These are phyloP conservation scores for Fraxinus platypoda DNA, from an alignment of 305 asterid genomes.

Conservation along the genomic window DNA sequence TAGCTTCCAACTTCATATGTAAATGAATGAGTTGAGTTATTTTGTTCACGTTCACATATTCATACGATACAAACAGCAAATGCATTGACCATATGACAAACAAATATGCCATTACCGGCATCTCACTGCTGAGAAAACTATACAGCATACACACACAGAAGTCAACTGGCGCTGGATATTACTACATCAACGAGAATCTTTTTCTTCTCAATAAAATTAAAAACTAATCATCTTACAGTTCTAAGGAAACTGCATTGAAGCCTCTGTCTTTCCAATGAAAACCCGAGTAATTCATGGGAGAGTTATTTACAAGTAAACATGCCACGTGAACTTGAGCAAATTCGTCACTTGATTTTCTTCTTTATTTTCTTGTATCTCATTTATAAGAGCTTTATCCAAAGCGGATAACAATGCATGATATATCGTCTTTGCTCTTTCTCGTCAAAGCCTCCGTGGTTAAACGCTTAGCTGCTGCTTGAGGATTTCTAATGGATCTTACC, in stretches of 20 bases:
- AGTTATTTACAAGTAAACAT: slow-evolving; percentile 20
- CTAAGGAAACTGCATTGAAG: slow-evolving; percentile 9
- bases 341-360: background rate
- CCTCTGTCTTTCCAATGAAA: slow-evolving; percentile 20
- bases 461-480: slow-evolving; percentile 77
- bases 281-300: slow-evolving; percentile 22
- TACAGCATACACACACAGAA: background rate
- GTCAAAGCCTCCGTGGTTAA: slow-evolving; percentile 67
- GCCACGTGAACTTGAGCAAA: background rate
- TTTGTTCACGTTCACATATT: background rate
- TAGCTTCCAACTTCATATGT: background rate
- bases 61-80: background rate
- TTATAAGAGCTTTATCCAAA: slow-evolving; percentile 42
- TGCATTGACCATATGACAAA: background rate
- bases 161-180: background rate
- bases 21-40: background rate
- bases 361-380: background rate
- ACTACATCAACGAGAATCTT: slow-evolving; percentile 11
- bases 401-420: slow-evolving; percentile 77
- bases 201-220: background rate
- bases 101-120: background rate
- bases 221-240: slow-evolving; percentile 17
- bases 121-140: background rate
- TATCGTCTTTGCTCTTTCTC: slow-evolving; percentile 84
- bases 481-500: slow-evolving; percentile 60